Evolutionary conservation across 2,329 filamentous ascomycete species (phyloP).

Genomic region (Xenosphaeropsis pyriputrescens): DNA sequence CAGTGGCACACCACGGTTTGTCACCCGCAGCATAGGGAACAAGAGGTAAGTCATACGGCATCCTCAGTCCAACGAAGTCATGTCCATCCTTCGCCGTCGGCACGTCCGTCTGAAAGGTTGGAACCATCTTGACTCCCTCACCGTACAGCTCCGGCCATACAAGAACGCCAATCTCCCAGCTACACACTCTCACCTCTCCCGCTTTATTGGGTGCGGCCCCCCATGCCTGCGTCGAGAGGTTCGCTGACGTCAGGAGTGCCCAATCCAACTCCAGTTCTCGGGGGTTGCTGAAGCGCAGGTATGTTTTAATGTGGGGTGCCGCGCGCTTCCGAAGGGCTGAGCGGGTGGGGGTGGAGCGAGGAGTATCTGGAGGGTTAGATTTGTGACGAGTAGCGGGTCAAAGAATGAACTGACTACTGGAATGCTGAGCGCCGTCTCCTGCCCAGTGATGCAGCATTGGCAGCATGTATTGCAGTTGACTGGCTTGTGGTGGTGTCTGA

Average conservation of each 20-base stretch:
- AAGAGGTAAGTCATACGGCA: constrained; percentile 74
- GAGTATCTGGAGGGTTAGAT: not conserved
- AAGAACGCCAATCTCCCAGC: constrained; percentile 73
- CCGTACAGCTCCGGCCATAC: constrained; percentile 57
- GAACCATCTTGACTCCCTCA: constrained; percentile 41
- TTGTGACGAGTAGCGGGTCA: too few relatives aligned
- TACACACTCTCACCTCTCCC: constrained; percentile 56
- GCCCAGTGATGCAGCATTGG: constrained; percentile 67
- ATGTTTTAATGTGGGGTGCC: constrained; percentile 84
- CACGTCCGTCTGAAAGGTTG: constrained; percentile 48
- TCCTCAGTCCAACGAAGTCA: constrained; percentile 46
- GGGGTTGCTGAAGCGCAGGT: constrained; percentile 44
- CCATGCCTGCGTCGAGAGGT: constrained; percentile 82
- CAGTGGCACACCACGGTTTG: constrained; percentile 63
- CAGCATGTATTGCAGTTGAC: constrained; percentile 58
- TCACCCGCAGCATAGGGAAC: constrained; percentile 47
- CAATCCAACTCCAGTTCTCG: constrained; percentile 49
- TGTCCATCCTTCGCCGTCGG: constrained; percentile 22
- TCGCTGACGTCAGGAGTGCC: constrained; percentile 84
- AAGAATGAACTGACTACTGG: not conserved
- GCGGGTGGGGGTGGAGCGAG: constrained; percentile 3
- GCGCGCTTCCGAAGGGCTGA: constrained; percentile 38
- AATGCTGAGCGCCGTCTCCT: constrained; percentile 29
- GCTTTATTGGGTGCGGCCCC: constrained; percentile 43
- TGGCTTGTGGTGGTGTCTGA: constrained; percentile 52